phyloP scores from a whole-genome alignment of 768 basidiomycete genomes.

The Serendipita sp. region DNA sequence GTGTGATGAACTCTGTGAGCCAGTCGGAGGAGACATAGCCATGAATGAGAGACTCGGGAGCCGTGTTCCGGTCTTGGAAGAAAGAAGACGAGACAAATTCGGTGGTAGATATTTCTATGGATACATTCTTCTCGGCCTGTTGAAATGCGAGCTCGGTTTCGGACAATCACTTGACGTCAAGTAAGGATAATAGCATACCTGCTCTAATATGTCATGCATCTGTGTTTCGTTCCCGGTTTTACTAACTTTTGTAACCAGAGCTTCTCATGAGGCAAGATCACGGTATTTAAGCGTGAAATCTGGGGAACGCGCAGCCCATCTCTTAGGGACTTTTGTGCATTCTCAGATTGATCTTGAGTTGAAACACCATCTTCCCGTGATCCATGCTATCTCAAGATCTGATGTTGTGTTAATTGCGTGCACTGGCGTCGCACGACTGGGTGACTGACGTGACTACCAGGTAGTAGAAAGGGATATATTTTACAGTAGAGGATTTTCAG shows the following conservation, averaged over 20 bases:
- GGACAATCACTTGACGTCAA: background rate
- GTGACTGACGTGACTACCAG: constrained; percentile 31
- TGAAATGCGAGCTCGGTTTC: background rate
- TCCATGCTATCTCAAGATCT: constrained; percentile 59
- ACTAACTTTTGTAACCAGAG: constrained; percentile 63
- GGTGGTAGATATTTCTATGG: constrained; percentile 56
- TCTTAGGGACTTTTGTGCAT: constrained; percentile 34
- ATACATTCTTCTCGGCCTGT: constrained; percentile 61
- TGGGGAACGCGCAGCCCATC: constrained; percentile 9
- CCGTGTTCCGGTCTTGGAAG: constrained; percentile 46
- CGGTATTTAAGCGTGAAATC: too few relatives aligned
- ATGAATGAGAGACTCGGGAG: constrained; percentile 45
- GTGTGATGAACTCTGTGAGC: constrained; percentile 56
- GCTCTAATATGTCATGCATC: constrained; percentile 75
- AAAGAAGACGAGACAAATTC: constrained; percentile 73
- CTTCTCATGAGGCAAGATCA: constrained; percentile 36
- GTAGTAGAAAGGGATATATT: constrained; percentile 44
- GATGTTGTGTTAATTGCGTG: constrained; percentile 59
- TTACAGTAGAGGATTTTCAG: constrained; percentile 54
- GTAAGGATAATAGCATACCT: constrained; percentile 38
- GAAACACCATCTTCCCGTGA: constrained; percentile 40
- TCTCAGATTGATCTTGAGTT: constrained; percentile 10
- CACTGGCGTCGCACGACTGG: constrained; percentile 53
- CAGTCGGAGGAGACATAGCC: constrained; percentile 73
- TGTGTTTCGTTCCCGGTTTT: constrained; percentile 68